A percentile compares a stretch with the other conserved stretches of the same genome.
These are phyloP conservation scores for Silene latifolia DNA, from an alignment of 148 eudicot species.

Conservation along the genomic window DNA sequence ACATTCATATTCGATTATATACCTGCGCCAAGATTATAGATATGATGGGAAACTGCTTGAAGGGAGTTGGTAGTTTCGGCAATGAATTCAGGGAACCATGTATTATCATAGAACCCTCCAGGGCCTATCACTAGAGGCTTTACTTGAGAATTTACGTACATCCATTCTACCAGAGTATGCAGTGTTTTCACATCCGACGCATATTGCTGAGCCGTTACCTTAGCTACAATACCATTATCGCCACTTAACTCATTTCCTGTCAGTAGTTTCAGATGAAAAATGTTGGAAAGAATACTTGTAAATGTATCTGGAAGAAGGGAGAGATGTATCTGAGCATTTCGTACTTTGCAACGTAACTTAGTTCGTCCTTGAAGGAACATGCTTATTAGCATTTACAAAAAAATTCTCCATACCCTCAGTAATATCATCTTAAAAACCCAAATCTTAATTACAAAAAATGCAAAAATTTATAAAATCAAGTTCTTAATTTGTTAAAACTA, in stretches of 20 bases:
- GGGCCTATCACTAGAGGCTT: constrained; percentile 75
- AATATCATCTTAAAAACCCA: too few species aligned
- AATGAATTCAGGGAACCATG: constrained; percentile 54
- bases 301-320: too few species aligned
- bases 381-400: too few species aligned
- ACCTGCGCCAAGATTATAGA: constrained; percentile 90
- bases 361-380: too few species aligned
- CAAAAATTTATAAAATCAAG: too few species aligned
- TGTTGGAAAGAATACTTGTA: not conserved
- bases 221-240: constrained; percentile 53
- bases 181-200: constrained; percentile 49
- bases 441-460: too few species aligned
- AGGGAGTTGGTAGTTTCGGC: constrained; percentile 43
- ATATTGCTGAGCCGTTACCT: constrained; percentile 49
- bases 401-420: too few species aligned
- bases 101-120: constrained; percentile 67
- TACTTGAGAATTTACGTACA: constrained; percentile 32
- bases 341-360: too few species aligned
- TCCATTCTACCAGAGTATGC: constrained; percentile 37
- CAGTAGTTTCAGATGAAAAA: constrained; percentile 9
- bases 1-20: not conserved
- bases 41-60: constrained; percentile 67
- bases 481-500: too few species aligned
- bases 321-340: too few species aligned
- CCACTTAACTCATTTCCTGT: constrained; percentile 85